phyloP scores from a whole-genome alignment of 1,284 basidiomycete species.

The Ceratobasidium sp. region DNA sequence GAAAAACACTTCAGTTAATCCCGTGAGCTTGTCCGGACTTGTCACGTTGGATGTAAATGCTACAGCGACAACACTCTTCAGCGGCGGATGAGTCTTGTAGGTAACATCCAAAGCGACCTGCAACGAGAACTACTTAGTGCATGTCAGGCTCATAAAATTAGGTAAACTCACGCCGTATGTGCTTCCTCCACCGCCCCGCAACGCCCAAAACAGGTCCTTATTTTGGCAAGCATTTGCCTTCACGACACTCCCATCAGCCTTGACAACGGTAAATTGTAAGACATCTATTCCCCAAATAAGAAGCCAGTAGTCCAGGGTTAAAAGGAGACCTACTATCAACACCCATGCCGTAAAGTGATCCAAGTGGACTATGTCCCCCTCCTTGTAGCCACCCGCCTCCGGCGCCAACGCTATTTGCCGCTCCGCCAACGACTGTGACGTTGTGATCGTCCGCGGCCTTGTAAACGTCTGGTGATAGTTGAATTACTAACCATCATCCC shows the following conservation, averaged over 20 bases:
- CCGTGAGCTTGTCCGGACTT: background rate
- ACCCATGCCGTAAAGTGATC: conserved; percentile 42
- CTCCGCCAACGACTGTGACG: background rate
- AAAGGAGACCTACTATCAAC: conserved; percentile 41
- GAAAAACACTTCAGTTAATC: background rate
- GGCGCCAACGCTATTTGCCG: no score
- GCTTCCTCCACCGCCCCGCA: conserved; percentile 46
- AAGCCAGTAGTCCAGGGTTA: background rate
- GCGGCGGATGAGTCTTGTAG: conserved; percentile 4
- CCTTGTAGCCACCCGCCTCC: background rate
- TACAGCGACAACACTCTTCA: background rate
- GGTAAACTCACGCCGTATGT: conserved; percentile 32
- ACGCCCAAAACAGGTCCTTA: conserved; percentile 45
- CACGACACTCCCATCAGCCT: conserved; percentile 26
- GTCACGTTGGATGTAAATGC: background rate
- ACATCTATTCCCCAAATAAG: conserved; percentile 25
- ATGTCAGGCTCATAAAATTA: no score
- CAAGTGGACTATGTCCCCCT: conserved; percentile 37
- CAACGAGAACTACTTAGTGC: background rate
- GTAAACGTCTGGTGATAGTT: conserved; percentile 14
- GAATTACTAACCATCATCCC: background rate
- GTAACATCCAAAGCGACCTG: background rate
- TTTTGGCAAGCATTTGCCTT: conserved; percentile 36
- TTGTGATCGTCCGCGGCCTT: conserved; percentile 24
- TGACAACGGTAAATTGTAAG: conserved; percentile 42